A percentile compares a stretch with the other conserved stretches of the same genome.
These are phyloP conservation scores for Fusarium sp. DNA, from an alignment of 2,329 filamentous ascomycete genomes.

Conservation along the genomic window DNA sequence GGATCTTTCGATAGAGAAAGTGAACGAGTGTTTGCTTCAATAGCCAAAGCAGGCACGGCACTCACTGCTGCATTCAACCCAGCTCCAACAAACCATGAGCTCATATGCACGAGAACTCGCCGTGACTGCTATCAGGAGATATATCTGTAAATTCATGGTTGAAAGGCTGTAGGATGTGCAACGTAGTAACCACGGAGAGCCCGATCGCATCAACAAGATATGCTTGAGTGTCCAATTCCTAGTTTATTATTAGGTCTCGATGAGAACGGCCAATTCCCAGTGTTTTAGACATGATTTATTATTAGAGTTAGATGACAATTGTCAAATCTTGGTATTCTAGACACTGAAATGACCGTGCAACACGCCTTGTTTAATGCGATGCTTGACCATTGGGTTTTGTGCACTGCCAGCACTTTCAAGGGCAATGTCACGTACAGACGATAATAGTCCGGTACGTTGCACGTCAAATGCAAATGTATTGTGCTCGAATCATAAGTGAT, in stretches of 20 bases:
- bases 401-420: neutral
- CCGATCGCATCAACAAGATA: neutral
- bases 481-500: neutral
- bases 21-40: slow-evolving; percentile 1
- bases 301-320: neutral
- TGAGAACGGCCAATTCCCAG: neutral
- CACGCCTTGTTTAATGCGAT: slow-evolving; percentile 1
- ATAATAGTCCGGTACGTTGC: neutral
- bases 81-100: neutral
- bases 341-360: slow-evolving; percentile 17
- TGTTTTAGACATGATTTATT: slow-evolving; percentile 1
- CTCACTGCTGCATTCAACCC: neutral
- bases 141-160: neutral
- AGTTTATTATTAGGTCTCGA: slow-evolving; percentile 8
- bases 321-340: neutral
- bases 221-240: neutral
- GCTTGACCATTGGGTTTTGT: slow-evolving; percentile 6
- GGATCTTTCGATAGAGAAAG: neutral
- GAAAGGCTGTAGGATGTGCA: neutral
- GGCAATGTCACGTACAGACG: neutral
- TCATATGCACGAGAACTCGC: neutral
- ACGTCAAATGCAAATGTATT: neutral
- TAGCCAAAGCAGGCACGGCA: neutral
- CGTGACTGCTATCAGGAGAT: neutral
- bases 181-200: neutral